These are phyloP conservation scores for Botrytis medusae DNA, from an alignment of 2,329 filamentous ascomycete species.

Conservation along the genomic window DNA sequence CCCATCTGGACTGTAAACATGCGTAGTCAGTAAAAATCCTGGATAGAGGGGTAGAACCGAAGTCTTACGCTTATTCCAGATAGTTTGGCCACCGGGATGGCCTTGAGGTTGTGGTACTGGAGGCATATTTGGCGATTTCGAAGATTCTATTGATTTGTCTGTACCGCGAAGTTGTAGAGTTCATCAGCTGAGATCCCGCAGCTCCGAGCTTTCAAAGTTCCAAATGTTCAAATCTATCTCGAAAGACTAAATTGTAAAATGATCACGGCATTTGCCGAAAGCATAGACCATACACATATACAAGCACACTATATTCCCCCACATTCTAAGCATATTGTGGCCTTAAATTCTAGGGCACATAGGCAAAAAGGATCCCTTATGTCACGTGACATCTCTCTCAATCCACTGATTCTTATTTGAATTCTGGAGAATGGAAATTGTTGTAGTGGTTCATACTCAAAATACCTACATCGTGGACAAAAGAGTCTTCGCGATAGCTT, in stretches of 20 bases:
- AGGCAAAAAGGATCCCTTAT: neutral
- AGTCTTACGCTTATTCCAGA: slow-evolving; percentile 21
- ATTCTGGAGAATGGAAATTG: neutral
- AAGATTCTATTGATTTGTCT: neutral
- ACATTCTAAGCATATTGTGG: neutral
- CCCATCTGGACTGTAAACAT: slow-evolving; percentile 84
- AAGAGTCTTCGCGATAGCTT: neutral
- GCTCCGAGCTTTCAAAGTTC: neutral
- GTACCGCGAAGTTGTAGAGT: neutral
- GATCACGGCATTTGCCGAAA: slow-evolving; percentile 7
- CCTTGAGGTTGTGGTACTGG: slow-evolving; percentile 22
- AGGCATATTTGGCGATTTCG: slow-evolving; percentile 12
- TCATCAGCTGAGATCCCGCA: neutral
- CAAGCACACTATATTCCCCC: neutral
- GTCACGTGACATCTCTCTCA: neutral
- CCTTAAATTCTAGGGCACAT: neutral
- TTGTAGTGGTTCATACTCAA: neutral
- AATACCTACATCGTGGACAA: neutral
- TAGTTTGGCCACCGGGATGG: slow-evolving; percentile 17
- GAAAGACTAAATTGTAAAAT: neutral
- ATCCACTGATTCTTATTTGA: neutral
- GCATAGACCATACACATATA: neutral
- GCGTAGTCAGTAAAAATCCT: slow-evolving; percentile 39
- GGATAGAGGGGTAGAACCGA: slow-evolving; percentile 6
- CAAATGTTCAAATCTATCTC: neutral